Conservation (phyloP, 2,329 filamentous ascomycete species). For the Diplodia corticola region DNA sequence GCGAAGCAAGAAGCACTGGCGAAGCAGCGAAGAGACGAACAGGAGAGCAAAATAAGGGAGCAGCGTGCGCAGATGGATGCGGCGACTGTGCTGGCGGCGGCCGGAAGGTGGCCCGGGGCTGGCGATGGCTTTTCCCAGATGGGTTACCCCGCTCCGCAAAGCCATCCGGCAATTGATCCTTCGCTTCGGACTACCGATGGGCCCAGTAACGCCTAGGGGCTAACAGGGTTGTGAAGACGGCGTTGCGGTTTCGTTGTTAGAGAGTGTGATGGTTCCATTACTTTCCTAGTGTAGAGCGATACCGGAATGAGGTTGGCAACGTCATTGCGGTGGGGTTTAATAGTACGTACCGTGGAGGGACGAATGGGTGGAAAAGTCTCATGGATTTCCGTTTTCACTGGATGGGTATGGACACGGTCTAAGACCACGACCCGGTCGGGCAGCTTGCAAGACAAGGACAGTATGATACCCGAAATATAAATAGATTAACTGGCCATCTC, state of each 20-base stretch:
- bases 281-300: neutral
- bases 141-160: constrained; percentile 2
- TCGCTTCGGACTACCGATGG: constrained; percentile 10
- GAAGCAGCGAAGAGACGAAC: constrained; percentile 21
- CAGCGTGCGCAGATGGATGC: constrained; percentile 21
- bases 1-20: constrained; percentile 23
- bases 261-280: neutral
- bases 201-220: neutral
- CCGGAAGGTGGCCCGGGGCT: constrained; percentile 11
- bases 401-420: neutral
- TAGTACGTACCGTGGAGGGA: constrained; percentile 11
- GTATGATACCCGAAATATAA: constrained; percentile 22
- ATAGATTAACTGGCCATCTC: constrained; percentile 20
- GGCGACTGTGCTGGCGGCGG: constrained; percentile 15
- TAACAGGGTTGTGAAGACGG: neutral
- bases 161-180: constrained; percentile 15
- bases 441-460: constrained; percentile 15
- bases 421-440: neutral
- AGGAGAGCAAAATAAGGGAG: constrained; percentile 15
- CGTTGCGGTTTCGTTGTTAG: neutral
- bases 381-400: neutral
- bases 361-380: neutral
- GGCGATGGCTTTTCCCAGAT: constrained; percentile 7
- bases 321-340: neutral
- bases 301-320: neutral